Evolutionary conservation across 2,329 filamentous ascomycete species (phyloP).

Genomic region (Hymenoscyphus fructigenus): DNA sequence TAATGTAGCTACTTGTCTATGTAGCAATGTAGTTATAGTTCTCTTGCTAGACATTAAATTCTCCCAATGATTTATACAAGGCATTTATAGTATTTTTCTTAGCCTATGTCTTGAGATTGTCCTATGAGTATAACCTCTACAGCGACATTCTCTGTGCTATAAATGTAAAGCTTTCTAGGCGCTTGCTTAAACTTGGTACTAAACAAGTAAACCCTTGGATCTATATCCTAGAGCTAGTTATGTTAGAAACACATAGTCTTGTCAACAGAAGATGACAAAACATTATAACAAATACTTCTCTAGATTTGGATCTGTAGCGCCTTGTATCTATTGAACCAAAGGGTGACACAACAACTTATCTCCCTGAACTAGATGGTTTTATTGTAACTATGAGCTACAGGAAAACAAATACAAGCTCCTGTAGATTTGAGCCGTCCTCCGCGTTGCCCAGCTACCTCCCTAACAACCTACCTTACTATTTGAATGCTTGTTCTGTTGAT

Average conservation of each 20-base stretch:
- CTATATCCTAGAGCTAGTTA: neutral
- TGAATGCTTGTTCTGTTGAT: neutral
- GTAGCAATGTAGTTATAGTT: constrained; percentile 56
- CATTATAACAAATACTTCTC: neutral
- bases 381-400: neutral
- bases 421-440: neutral
- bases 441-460: neutral
- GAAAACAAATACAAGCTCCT: neutral
- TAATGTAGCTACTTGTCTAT: constrained; percentile 62
- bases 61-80: constrained; percentile 59
- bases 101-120: neutral
- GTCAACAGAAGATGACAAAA: neutral
- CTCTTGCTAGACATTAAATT: constrained; percentile 38
- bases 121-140: constrained; percentile 17
- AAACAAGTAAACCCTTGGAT: neutral
- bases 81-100: constrained; percentile 39
- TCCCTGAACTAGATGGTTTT: neutral
- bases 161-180: constrained; percentile 44
- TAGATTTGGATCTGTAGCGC: neutral
- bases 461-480: neutral
- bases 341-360: neutral
- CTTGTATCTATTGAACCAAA: neutral
- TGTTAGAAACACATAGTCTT: constrained; percentile 2
- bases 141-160: constrained; percentile 41
- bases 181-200: constrained; percentile 42